phyloP scores from a whole-genome alignment of 768 basidiomycete genomes.

The Tremella fuciformis region DNA sequence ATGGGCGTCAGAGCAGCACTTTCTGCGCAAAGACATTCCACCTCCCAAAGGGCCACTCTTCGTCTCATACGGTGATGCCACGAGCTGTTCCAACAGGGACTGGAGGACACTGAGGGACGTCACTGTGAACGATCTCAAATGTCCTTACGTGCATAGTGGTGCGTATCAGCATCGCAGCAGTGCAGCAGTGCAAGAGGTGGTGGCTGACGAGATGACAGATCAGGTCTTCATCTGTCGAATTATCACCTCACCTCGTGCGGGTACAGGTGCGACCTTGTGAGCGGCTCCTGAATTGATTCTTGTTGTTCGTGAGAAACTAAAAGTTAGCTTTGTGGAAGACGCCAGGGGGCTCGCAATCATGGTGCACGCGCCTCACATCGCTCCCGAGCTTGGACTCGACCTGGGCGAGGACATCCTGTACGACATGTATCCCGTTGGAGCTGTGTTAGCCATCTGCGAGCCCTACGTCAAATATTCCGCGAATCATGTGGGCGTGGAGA shows the following conservation, averaged over 20 bases:
- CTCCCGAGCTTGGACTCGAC: background rate
- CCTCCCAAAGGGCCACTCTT: too few relatives aligned
- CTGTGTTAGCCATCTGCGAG: slow-evolving; percentile 11
- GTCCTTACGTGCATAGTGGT: background rate
- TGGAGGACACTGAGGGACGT: background rate
- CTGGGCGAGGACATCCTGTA: background rate
- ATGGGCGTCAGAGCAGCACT: too few relatives aligned
- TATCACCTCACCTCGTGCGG: background rate
- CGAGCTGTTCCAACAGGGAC: too few relatives aligned
- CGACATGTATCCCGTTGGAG: slow-evolving; percentile 3
- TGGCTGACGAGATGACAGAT: slow-evolving; percentile 4
- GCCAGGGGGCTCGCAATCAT: background rate
- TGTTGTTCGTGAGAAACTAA: background rate
- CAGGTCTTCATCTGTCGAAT: slow-evolving; percentile 12
- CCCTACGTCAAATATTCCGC: slow-evolving; percentile 2
- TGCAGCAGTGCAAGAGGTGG: background rate
- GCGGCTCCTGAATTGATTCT: background rate
- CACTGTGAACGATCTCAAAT: background rate
- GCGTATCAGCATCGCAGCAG: background rate
- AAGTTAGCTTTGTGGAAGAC: slow-evolving; percentile 7
- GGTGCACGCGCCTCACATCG: background rate
- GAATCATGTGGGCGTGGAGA: background rate
- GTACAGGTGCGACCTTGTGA: slow-evolving; percentile 6
- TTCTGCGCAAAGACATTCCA: too few relatives aligned
- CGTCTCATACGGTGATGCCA: too few relatives aligned